Evolutionary conservation across 768 basidiomycete species (phyloP), one percentile per base, ranked within the genome.

Genomic region (Suillus fuscotomentosus): DNA sequence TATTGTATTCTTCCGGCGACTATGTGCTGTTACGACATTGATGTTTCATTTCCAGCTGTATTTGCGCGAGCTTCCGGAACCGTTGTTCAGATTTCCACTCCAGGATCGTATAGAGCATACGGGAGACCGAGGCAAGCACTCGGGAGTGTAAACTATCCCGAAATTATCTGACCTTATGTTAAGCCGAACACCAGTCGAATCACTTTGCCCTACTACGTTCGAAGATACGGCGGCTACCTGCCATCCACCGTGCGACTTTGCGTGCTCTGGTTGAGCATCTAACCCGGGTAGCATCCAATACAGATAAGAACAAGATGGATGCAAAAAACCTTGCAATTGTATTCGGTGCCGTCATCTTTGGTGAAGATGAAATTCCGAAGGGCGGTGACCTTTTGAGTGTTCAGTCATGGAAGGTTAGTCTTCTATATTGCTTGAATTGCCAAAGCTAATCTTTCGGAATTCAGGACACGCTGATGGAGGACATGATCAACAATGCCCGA

Each of bases 281-380:
- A 20, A 80, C 88, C 3, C 84, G 89, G 15, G 87, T 97, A 15
- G 84, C 87, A 3, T 78, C 87, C 5, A 80, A 81, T 42, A 81
- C 82, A 24, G 87, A 89, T 34, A 88, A 84, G 72, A 97, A 96
- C 73, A 97, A 96, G 77, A 97, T 97, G 95, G 95, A 95, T 70
- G 81, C 89, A 3, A 94, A 90, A 80, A 97, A 97, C 72, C 80
- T 97, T 27, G 92, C 94, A 3, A 95, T 97, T 55, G 89, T 95
- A 4, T 96, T 97, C 77, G 90, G 91, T 22, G 82, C 88, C 10
- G 93, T 94, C 27, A 86, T 97, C 55, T 95, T 97, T 68, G 95
- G 95, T 7, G 94, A 96, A 75, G 95, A 97, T 66, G 93, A 96
- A 66, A 82, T 94, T 63, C 88, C 91, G 4, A 91, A 91, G 73